phyloP scores from a whole-genome alignment of 805 yeast genomes.

The Schwanniomyces occidentalis region DNA sequence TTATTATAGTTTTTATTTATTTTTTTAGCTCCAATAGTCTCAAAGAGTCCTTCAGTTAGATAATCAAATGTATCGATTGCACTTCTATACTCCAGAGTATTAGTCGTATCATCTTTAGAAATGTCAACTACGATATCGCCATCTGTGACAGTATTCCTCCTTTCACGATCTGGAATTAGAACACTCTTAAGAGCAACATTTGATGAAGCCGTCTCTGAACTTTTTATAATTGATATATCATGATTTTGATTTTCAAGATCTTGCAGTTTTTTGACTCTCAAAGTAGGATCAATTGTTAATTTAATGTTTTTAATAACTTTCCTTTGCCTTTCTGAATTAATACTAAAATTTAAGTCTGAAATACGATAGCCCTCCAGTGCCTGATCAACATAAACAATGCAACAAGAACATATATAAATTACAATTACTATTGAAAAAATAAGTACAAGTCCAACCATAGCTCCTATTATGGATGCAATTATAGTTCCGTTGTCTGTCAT shows the following conservation, averaged over 20 bases:
- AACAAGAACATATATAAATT: conserved; percentile 4
- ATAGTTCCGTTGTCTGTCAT: conserved; percentile 6
- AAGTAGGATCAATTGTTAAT: neutral
- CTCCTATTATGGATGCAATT: conserved; percentile 7
- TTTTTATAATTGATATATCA: neutral
- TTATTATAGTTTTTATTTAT: neutral
- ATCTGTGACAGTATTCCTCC: neutral
- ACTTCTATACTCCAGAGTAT: conserved; percentile 12
- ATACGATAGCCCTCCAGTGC: conserved; percentile 1
- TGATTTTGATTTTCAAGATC: conserved; percentile 6
- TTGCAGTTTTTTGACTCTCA: neutral
- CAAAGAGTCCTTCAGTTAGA: neutral
- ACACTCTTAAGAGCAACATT: conserved; percentile 11
- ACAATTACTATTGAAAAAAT: neutral
- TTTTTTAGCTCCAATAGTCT: neutral
- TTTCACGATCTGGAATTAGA: conserved; percentile 5
- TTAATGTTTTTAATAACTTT: too few relatives aligned
- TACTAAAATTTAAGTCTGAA: conserved; percentile 1
- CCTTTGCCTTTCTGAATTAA: neutral
- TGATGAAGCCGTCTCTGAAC: conserved; percentile 4
- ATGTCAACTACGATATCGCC: conserved; percentile 5
- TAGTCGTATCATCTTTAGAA: conserved; percentile 4
- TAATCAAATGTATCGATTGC: conserved; percentile 1
- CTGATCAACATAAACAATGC: conserved; percentile 6
- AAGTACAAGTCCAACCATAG: conserved; percentile 5